Evolutionary conservation across 768 basidiomycete species (phyloP), one percentile per base, ranked within the genome.

Genomic region (Suillus subluteus): DNA sequence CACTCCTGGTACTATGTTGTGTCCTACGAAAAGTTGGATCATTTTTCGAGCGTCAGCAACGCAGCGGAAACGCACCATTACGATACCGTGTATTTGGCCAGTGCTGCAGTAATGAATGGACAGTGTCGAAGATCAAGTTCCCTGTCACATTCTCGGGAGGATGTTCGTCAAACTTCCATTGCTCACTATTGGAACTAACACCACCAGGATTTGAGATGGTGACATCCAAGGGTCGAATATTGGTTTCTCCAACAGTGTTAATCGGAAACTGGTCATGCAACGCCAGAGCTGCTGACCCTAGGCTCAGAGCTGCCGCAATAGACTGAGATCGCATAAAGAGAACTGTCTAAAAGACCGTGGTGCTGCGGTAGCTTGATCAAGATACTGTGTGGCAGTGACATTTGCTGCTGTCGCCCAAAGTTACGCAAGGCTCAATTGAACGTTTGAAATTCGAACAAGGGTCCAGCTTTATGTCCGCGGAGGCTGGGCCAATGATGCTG

Each of bases 41-140:
- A 35, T 35, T 35, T 35, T 6, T 35, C 32, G 35, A 35, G 35
- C 35, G 35, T 35, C 35, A 35, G 35, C 4, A 35, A 35, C 6
- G 35, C 35, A 35, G 35, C 35, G 35, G 7, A 62, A 52, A 5
- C 66, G 26, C 18, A 73, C 79, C 79, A 68, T 79, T 79, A 21
- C 76, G 75, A 62, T 75, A 76, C 6, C 77, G 72, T 6, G 77
- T 79, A 66, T 81, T 81, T 2, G 79, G 76, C 79, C 79, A 81
- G 26, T 76, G 74, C 58, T 82, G 81, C 4, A 82, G 72, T 3
- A 80, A 66, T 6, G 77, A 74, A 56, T 69, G 35, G 35, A 35
- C 35, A 35, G 35, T 35, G 35, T 35, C 35, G 35, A 35, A 35
- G 35, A 35, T 35, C 46, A 80, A 70, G 59, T 79, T 72, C 26